Evolutionary conservation across 768 basidiomycete genomes (phyloP).

Genomic region (Leccinum sublutescens): DNA sequence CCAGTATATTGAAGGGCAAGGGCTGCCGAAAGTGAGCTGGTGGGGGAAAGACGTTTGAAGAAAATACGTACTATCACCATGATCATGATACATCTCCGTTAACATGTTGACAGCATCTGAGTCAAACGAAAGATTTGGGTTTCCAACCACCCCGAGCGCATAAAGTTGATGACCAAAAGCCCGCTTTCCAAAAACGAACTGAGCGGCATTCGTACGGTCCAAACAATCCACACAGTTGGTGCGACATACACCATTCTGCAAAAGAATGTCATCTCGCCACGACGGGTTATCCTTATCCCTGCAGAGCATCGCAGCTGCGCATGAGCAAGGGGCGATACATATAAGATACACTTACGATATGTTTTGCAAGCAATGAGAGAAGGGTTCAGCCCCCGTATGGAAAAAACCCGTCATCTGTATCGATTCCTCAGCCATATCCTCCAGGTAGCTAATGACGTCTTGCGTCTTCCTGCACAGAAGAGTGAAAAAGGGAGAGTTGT

Average conservation of each 20-base stretch:
- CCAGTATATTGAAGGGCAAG: constrained; percentile 97
- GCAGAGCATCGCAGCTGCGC: constrained; percentile 2
- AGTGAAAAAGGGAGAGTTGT: background rate
- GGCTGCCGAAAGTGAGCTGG: constrained; percentile 43
- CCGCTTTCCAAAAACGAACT: constrained; percentile 95
- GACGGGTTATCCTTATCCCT: constrained; percentile 30
- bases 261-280: constrained; percentile 66
- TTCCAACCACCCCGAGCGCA: constrained; percentile 86
- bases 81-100: constrained; percentile 98
- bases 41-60: background rate
- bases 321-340: background rate
- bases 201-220: constrained; percentile 94
- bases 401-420: constrained; percentile 93
- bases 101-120: constrained; percentile 95
- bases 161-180: constrained; percentile 94
- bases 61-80: constrained; percentile 78
- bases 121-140: constrained; percentile 84
- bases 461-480: constrained; percentile 70
- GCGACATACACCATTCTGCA: constrained; percentile 91
- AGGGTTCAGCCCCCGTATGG: constrained; percentile 88
- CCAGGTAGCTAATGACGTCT: constrained; percentile 92
- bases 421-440: constrained; percentile 92
- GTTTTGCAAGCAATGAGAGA: constrained; percentile 61
- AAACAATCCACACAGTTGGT: constrained; percentile 98
- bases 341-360: constrained; percentile 29